Evolutionary conservation across 2,329 filamentous ascomycete species (phyloP).

Genomic region (Trichoderma polysporum): DNA sequence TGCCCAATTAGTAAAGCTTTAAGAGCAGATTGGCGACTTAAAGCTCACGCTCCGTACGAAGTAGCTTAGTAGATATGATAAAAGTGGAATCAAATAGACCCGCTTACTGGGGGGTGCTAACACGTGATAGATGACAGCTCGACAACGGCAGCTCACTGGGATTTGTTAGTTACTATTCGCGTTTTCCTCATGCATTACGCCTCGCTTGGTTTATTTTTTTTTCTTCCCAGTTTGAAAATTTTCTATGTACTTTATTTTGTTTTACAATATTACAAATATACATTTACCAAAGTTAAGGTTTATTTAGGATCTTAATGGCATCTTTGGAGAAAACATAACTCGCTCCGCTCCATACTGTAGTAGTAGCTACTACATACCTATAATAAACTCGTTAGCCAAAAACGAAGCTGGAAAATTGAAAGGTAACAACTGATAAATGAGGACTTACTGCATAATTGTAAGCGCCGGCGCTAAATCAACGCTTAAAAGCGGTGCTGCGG

Average conservation of each 20-base stretch:
- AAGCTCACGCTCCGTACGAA: background rate
- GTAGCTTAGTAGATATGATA: background rate
- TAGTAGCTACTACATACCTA: constrained; percentile 38
- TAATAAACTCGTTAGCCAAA: background rate
- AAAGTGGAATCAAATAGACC: background rate
- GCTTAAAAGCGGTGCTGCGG: constrained; percentile 74
- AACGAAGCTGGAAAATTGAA: no score
- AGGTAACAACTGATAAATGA: background rate
- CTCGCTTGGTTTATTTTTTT: background rate
- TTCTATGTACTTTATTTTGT: background rate
- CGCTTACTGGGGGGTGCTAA: background rate
- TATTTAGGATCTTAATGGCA: constrained; percentile 71
- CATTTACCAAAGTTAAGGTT: constrained; percentile 11
- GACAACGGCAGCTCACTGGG: background rate
- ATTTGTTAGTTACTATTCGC: background rate
- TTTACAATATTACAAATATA: background rate
- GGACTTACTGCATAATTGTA: constrained; percentile 62
- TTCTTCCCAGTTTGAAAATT: background rate
- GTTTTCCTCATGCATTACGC: background rate
- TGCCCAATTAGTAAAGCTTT: background rate
- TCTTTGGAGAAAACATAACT: constrained; percentile 91
- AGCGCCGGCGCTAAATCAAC: constrained; percentile 55
- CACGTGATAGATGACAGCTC: background rate
- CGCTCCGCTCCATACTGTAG: constrained; percentile 89
- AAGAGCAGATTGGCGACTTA: background rate